phyloP scores from a whole-genome alignment of 495 filamentous ascomycete species.

The Friedmanniomyces simplex region DNA sequence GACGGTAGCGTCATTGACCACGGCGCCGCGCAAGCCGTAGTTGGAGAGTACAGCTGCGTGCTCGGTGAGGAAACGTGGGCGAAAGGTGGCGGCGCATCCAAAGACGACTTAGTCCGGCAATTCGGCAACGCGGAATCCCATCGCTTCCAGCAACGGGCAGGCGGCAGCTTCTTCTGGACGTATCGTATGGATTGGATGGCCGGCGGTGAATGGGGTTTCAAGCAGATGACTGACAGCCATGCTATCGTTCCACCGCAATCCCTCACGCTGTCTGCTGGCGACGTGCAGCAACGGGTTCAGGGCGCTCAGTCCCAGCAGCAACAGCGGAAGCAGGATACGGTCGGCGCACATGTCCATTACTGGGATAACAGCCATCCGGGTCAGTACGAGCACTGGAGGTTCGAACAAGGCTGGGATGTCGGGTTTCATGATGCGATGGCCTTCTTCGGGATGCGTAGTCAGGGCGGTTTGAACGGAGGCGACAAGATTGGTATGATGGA shows the following conservation, averaged over 20 bases:
- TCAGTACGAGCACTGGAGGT: conserved; percentile 39
- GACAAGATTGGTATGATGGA: conserved; percentile 46
- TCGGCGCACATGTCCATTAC: conserved; percentile 33
- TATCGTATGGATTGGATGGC: conserved; percentile 46
- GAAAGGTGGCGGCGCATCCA: conserved; percentile 20
- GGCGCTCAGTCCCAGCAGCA: conserved; percentile 28
- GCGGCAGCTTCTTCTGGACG: conserved; percentile 45
- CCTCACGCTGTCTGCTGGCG: conserved; percentile 26
- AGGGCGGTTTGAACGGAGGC: conserved; percentile 22
- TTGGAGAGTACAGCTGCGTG: conserved; percentile 48
- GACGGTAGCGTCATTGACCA: conserved; percentile 35
- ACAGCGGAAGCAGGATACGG: conserved; percentile 24
- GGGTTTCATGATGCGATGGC: conserved; percentile 40
- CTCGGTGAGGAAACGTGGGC: conserved; percentile 38
- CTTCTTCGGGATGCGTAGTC: conserved; percentile 37
- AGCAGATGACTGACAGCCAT: conserved; percentile 33
- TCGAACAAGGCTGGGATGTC: conserved; percentile 41
- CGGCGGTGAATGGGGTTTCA: conserved; percentile 47
- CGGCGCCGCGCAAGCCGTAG: conserved; percentile 38
- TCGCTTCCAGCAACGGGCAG: conserved; percentile 35
- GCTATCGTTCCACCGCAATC: conserved; percentile 33
- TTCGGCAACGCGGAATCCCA: conserved; percentile 40
- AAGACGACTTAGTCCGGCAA: conserved; percentile 27
- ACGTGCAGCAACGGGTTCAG: conserved; percentile 27
- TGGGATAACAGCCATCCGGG: conserved; percentile 37